Conservation (phyloP, 106 monocot genomes). For the Acanthochlamys bracteata region DNA sequence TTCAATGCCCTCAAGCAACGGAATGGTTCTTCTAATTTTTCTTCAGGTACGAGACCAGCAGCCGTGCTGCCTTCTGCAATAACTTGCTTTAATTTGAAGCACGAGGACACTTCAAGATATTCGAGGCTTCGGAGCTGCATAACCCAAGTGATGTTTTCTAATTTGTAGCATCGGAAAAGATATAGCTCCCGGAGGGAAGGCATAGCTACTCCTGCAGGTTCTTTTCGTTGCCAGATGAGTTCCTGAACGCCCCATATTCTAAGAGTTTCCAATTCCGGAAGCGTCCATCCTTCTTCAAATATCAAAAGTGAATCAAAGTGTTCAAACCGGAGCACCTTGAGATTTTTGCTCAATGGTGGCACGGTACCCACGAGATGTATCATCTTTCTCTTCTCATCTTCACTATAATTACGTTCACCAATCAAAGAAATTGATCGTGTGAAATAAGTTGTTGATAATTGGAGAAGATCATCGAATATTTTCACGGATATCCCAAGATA, state of each 20-base stretch:
- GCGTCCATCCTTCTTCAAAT: background rate
- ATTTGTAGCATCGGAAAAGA: background rate
- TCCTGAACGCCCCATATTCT: background rate
- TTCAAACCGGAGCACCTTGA: too few relatives aligned
- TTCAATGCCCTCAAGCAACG: background rate
- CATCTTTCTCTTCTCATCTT: too few relatives aligned
- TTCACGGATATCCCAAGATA: too few relatives aligned
- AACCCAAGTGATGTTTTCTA: background rate
- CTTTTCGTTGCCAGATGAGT: background rate
- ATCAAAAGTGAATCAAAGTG: too few relatives aligned
- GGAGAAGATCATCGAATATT: too few relatives aligned
- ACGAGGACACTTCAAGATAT: background rate
- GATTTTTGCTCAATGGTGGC: too few relatives aligned
- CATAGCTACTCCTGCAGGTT: background rate
- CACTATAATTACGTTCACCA: too few relatives aligned
- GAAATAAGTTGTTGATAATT: too few relatives aligned
- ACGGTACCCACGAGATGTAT: too few relatives aligned
- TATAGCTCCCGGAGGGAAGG: background rate
- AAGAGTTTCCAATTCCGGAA: background rate
- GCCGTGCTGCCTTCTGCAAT: background rate
- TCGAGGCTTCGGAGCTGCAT: background rate
- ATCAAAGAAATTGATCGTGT: too few relatives aligned
- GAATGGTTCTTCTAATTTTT: background rate
- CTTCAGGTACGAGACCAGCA: background rate
- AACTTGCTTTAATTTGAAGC: background rate